phyloP scores from a whole-genome alignment of 2,329 filamentous ascomycete species.

The Penicillium sp. region DNA sequence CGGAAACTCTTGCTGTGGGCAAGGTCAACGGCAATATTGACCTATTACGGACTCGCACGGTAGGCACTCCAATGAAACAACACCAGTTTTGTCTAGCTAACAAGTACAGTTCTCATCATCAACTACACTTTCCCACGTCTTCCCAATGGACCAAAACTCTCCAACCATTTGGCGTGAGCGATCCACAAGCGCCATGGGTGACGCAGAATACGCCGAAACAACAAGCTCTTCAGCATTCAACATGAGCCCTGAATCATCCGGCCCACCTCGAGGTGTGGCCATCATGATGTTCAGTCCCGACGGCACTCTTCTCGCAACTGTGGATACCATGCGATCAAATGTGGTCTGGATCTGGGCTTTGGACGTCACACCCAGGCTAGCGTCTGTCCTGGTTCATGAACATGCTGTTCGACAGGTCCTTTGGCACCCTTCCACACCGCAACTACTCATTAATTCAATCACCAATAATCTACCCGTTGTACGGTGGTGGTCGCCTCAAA shows the following conservation, averaged over 20 bases:
- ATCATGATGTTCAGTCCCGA: slow-evolving; percentile 42
- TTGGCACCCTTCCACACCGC: slow-evolving; percentile 40
- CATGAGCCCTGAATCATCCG: slow-evolving; percentile 30
- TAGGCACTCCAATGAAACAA: slow-evolving; percentile 19
- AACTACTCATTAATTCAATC: slow-evolving; percentile 41
- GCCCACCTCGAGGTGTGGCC: slow-evolving; percentile 37
- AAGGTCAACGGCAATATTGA: slow-evolving; percentile 54
- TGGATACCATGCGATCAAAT: slow-evolving; percentile 42
- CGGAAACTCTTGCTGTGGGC: slow-evolving; percentile 50
- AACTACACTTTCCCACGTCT: slow-evolving; percentile 35
- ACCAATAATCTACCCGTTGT: slow-evolving; percentile 34
- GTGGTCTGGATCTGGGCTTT: slow-evolving; percentile 49
- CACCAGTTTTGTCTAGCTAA: slow-evolving; percentile 4
- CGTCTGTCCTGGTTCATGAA: slow-evolving; percentile 44
- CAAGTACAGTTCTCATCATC: slow-evolving; percentile 33
- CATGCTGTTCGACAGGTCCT: slow-evolving; percentile 40
- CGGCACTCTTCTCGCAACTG: slow-evolving; percentile 38
- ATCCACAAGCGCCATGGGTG: slow-evolving; percentile 27
- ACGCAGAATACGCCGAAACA: slow-evolving; percentile 38
- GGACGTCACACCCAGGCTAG: slow-evolving; percentile 26
- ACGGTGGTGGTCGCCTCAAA: slow-evolving; percentile 35
- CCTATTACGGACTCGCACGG: slow-evolving; percentile 47
- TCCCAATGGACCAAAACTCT: slow-evolving; percentile 31
- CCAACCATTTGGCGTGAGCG: slow-evolving; percentile 39
- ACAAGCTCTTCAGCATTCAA: slow-evolving; percentile 38